phyloP scores from a whole-genome alignment of 2,329 filamentous ascomycete species.

The Fusarium circinatum region DNA sequence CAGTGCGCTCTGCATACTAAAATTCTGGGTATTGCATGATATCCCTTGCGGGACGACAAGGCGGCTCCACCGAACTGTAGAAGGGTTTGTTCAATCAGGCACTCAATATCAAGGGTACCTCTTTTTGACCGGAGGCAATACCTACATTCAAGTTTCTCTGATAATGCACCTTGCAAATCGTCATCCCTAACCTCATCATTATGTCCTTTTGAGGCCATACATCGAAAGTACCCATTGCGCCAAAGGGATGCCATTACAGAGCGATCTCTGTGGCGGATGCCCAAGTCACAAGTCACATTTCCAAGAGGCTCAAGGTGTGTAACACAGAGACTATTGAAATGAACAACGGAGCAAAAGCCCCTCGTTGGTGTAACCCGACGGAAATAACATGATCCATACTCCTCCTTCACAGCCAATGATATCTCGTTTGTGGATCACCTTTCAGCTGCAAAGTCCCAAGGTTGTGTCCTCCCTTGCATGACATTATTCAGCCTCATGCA shows the following conservation, averaged over 20 bases:
- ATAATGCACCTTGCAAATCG: too few species aligned
- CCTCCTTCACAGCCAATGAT: not conserved
- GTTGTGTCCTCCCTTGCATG: not conserved
- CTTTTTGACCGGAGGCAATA: too few species aligned
- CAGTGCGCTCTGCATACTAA: not conserved
- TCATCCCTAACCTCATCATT: too few species aligned
- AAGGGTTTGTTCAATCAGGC: not conserved
- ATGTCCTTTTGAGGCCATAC: not conserved
- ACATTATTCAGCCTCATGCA: not conserved
- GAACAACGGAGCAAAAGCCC: not conserved
- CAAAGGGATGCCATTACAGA: not conserved
- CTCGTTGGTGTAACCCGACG: not conserved
- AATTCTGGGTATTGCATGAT: accelerated
- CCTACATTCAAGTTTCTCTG: not conserved
- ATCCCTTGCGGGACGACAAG: not conserved
- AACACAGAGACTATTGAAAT: not conserved
- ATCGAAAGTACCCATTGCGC: too few species aligned
- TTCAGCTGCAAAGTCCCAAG: not conserved
- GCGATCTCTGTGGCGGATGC: not conserved
- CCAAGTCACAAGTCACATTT: not conserved
- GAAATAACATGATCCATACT: not conserved
- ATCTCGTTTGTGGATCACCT: not conserved
- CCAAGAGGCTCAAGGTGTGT: not conserved
- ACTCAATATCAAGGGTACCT: not conserved
- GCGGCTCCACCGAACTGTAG: not conserved